phyloP scores from a whole-genome alignment of 192 early-diverging fungal genomes.

The Backusella australiensis region DNA sequence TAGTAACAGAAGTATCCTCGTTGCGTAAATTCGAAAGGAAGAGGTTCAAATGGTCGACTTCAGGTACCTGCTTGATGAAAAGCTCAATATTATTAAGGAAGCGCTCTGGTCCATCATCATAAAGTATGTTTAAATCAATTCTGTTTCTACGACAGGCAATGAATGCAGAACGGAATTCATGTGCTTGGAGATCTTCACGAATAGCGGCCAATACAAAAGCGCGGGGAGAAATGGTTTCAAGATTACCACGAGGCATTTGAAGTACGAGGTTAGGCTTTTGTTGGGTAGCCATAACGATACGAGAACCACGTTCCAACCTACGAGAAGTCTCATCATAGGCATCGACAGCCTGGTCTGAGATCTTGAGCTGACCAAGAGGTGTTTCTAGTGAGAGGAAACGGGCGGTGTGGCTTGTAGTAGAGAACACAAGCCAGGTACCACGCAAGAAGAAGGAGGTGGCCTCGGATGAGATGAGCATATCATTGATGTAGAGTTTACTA shows the following conservation, averaged over 20 bases:
- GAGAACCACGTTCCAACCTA: constrained; percentile 89
- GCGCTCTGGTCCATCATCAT: constrained; percentile 69
- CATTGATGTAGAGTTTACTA: constrained; percentile 83
- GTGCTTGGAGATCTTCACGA: constrained; percentile 54
- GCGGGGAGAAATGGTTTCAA: constrained; percentile 91
- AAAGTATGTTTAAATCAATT: constrained; percentile 91
- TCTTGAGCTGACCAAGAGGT: constrained; percentile 39
- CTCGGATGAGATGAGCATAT: constrained; percentile 65
- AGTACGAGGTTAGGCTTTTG: constrained; percentile 64
- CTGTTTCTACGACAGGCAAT: constrained; percentile 82
- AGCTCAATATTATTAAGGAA: constrained; percentile 66
- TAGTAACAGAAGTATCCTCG: constrained; percentile 80
- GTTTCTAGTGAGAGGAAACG: constrained; percentile 65
- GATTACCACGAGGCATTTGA: constrained; percentile 98
- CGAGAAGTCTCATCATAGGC: constrained; percentile 67
- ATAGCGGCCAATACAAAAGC: constrained; percentile 81
- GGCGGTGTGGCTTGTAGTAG: constrained; percentile 78
- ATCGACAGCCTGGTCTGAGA: constrained; percentile 41
- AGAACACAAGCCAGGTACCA: constrained; percentile 77
- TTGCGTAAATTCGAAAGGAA: constrained; percentile 81
- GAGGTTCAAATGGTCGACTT: constrained; percentile 87
- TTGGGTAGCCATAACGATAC: constrained; percentile 78
- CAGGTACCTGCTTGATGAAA: constrained; percentile 77
- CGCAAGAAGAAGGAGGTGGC: constrained; percentile 88
- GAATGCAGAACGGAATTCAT: constrained; percentile 81